Base-by-base conservation (phyloP, 176 grass and related monocot species). In the Phoenix dactylifera region DNA sequence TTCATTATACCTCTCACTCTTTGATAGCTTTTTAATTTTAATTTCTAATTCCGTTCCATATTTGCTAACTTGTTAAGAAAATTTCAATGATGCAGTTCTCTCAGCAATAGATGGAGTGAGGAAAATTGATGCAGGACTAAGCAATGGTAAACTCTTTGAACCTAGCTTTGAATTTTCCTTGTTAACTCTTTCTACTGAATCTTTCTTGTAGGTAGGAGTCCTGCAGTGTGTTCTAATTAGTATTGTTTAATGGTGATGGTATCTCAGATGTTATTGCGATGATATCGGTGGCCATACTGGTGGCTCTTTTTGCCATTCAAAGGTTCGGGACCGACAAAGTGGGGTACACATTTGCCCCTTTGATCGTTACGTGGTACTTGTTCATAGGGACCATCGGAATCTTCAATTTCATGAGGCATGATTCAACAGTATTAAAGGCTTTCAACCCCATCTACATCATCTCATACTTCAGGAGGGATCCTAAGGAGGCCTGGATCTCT, bases 301-400 rank as follows among this genome's bases (percentile, higher is more conserved):
- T 95, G 51, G 6, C 84, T 61, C 82, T 95, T 12, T 89, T 95
- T 71, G 74, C 82, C 0, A 81, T 85, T 16, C 90, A 89, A 60
- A 68, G 83, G 15, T 89, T 86, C 4, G 90, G 90, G 9, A 89
- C 90, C 0, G 79, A 95, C 59, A 89, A 95, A 69, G 90, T 95
- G 5, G 90, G 90, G 3, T 89, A 95, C 77, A 71, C 77, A 20
- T 95, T 95, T 49, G 90, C 90, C 9, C 90, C 86, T 1, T 52
- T 79, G 58, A 89, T 95, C 65, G 72, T 76, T 4, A 39, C 84
- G 50, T 95, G 90, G 90, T 89, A 78, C 71, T 0, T 95, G 9
- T 64, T 83, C 19, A 89, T 86, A 5, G 86, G 75, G 3, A 72
- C 58, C 1, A 75, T 86, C 5, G 83, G 90, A 17, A 16, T 89